Percentiles rank a stretch among this genome's conserved stretches.
Evolutionary conservation across 164 flowering plant species (phyloP).

Genomic region (Warburgia ugandensis): DNA sequence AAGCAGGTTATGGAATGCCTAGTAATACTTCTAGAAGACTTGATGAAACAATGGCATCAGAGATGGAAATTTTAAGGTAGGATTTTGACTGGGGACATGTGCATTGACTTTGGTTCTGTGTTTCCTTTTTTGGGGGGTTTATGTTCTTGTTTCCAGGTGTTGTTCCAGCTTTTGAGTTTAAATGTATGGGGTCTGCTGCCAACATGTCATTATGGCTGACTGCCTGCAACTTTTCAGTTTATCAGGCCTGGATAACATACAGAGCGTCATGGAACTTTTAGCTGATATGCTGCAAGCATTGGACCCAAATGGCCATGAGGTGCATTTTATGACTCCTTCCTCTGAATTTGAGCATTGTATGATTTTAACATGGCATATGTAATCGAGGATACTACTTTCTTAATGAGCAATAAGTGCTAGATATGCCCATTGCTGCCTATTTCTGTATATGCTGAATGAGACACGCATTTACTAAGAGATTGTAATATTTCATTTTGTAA

Average conservation of each 20-base stretch:
- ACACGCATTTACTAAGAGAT: too few species aligned
- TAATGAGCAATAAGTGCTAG: too few species aligned
- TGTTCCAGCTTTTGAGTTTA: too few species aligned
- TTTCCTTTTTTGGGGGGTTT: too few species aligned
- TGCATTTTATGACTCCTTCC: conserved; percentile 22
- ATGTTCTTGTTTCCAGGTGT: too few species aligned
- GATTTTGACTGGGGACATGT: conserved; percentile 7
- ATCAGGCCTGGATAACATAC: conserved; percentile 66
- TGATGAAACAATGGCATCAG: conserved; percentile 95
- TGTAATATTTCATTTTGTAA: too few species aligned
- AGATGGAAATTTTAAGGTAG: conserved; percentile 60
- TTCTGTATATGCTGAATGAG: too few species aligned
- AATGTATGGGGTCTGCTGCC: too few species aligned
- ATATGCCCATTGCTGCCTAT: too few species aligned
- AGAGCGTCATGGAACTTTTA: conserved; percentile 62
- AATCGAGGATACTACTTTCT: too few species aligned
- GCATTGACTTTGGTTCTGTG: background rate
- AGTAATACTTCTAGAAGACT: conserved; percentile 68
- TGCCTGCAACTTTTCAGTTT: conserved; percentile 23
- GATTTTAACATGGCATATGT: too few species aligned
- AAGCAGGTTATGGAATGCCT: conserved; percentile 81
- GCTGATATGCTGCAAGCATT: conserved; percentile 90
- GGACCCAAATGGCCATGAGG: conserved; percentile 58
- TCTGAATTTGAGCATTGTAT: too few species aligned
- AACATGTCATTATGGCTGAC: background rate